Evolutionary conservation across 1,284 basidiomycete genomes (phyloP), one percentile per base, ranked within the genome.

Genomic region (Anthracocystis panici-leucophaei): DNA sequence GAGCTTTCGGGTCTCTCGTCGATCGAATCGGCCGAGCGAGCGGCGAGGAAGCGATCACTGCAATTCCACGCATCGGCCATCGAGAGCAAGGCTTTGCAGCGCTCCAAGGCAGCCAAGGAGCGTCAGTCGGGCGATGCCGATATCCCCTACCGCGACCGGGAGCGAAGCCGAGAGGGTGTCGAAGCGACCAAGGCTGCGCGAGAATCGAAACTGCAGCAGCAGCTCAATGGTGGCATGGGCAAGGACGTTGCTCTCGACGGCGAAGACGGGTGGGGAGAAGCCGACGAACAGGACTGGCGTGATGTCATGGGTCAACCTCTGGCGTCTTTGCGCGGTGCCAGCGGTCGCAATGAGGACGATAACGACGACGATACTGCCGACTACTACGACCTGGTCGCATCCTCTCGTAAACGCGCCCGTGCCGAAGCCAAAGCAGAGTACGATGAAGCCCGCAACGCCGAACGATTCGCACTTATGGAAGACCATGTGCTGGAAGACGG

Each of bases 71-170:
- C 83, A 16, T 69, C 68, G 2, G 74, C 69, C 46, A 78, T 63
- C 57, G 75, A 73, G 59, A 72, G 67, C 52, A 73, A 65, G 50
- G 74, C 53, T 25, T 55, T 68, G 40, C 65, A 67, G 44, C 58
- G 76, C 12, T 57, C 61, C 33, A 71, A 75, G 45, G 75, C 68
- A 8, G 78, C 78, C 51, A 65, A 71, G 48, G 66, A 78, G 33
- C 61, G 67, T 25, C 73, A 83, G 20, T 80, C 77, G 21, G 83
- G 83, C 52, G 83, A 85, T 59, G 68, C 73, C 16, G 83, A 85
- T 51, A 84, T 85, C 21, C 83, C 83, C 4, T 85, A 84, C 66
- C 79, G 83, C 20, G 83, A 85, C 41, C 59, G 78, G 16, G 76
- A 79, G 25, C 71, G 82, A 46, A 82, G 79, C 53, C 64, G 83